Conservation (phyloP, 192 early-diverging fungal genomes). For the Coemansia asiatica region DNA sequence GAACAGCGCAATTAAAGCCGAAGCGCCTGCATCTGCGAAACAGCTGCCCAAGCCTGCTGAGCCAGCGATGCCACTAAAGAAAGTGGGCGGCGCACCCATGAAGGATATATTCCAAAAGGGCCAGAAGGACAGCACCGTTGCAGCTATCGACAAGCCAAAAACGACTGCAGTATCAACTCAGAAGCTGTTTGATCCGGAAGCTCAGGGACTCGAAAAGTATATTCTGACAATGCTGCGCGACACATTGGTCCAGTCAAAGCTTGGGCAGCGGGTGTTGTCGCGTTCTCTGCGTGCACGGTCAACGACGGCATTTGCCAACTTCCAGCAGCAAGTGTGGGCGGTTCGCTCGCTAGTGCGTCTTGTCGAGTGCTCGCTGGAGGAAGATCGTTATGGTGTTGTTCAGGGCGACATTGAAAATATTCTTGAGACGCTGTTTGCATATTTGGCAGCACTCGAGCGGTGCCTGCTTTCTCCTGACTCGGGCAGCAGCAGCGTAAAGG, state of each 20-base stretch:
- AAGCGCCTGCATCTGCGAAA: constrained; percentile 7
- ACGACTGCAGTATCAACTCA: not conserved
- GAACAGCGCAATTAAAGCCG: constrained; percentile 3
- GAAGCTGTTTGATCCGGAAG: constrained; percentile 45
- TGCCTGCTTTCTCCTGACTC: constrained; percentile 13
- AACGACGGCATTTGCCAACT: constrained; percentile 39
- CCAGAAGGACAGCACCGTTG: not conserved
- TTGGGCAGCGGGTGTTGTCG: constrained; percentile 36
- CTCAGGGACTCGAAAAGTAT: constrained; percentile 54
- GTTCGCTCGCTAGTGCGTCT: constrained; percentile 45
- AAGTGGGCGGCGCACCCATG: constrained; percentile 39
- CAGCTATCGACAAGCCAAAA: constrained; percentile 2
- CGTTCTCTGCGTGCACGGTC: constrained; percentile 32
- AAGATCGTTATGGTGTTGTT: constrained; percentile 52
- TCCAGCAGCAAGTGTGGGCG: constrained; percentile 54
- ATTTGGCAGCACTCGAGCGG: constrained; percentile 39
- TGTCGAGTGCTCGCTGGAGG: constrained; percentile 41
- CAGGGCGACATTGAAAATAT: constrained; percentile 41
- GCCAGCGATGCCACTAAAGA: not conserved
- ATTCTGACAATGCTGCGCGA: constrained; percentile 43
- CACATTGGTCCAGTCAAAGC: constrained; percentile 33
- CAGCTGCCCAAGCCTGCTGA: constrained; percentile 3
- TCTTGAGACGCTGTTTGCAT: constrained; percentile 34
- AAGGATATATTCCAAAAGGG: constrained; percentile 30
- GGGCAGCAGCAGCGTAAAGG: not conserved